Evolutionary conservation across 2,329 filamentous ascomycete species (phyloP), one percentile per base, ranked within the genome.

Genomic region (Claviceps maximensis): DNA sequence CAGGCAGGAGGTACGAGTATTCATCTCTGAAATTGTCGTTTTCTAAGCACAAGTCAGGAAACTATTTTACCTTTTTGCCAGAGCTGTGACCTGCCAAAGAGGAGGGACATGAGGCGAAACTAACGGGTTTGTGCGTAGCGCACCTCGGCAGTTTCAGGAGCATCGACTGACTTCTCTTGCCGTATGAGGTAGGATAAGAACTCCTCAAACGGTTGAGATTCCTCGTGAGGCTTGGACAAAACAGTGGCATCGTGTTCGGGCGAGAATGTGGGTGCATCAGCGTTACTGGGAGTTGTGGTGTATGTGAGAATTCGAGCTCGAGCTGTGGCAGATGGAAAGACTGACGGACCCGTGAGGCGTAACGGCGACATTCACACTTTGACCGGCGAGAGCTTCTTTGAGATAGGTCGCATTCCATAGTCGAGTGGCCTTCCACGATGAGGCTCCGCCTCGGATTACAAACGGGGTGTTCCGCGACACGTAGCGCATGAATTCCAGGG

Each of bases 11-110:
- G 0, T 72, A 60, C 0, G 70, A 57, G 64, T 90, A 93, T 66
- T 93, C 88, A 55, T 82, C 74, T 2, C 83, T 79, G 21, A 93
- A 75, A 62, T 91, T 93, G 65, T 91, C 85, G 63, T 93, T 89
- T 71, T 93, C 82, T 83, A 41, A 54, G 21, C 15, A 19, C 7
- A 8, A 19, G 40, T 25, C 15, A 19, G 45, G 0, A 38, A 38
- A 4, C 6, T 17, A 38, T 12, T 27, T 10, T 19, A 6, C 21
- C 33, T 40, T 10, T 8, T 21, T 41, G 23, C 50, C 38, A 25
- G 36, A 3, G 29, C 25, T 25, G 27, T 47, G 9, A 17, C 25
- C 12, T 31, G 15, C n/a, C 46, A n/a, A 15, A 15, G 19, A n/a
- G 25, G 10, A 31, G 31, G 47, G 23, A 13, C n/a, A 25, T 1